Evolutionary conservation across 345 rosid species (phyloP).

Genomic region (Cardamine occulta): DNA sequence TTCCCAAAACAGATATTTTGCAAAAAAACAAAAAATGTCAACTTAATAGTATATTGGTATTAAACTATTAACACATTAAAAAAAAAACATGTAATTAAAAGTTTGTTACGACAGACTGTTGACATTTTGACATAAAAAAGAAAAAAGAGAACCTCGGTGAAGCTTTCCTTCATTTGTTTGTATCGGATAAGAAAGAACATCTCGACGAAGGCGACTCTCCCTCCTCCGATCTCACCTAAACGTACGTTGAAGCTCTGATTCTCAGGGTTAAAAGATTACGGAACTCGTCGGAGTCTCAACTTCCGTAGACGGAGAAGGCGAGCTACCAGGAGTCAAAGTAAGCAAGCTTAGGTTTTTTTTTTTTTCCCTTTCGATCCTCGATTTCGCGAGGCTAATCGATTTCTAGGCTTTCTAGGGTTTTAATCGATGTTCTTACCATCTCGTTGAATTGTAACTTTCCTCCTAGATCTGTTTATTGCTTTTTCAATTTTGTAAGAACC

Average conservation of each 20-base stretch:
- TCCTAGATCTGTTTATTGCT: slow-evolving; percentile 37
- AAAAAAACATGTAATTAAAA: background rate
- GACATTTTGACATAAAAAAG: background rate
- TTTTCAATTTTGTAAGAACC: slow-evolving; percentile 41
- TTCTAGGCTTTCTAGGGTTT: slow-evolving; percentile 23
- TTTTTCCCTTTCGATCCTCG: slow-evolving; percentile 36
- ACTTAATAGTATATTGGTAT: too few relatives aligned
- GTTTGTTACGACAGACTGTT: slow-evolving; percentile 24
- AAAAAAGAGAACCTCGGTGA: background rate
- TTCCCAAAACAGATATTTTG: background rate
- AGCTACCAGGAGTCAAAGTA: slow-evolving; percentile 37
- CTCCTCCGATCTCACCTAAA: slow-evolving; percentile 40
- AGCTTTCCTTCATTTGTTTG: background rate
- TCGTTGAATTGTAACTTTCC: slow-evolving; percentile 33
- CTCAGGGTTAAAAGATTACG: background rate
- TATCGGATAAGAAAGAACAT: slow-evolving; percentile 36
- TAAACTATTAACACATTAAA: background rate
- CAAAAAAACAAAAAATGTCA: background rate
- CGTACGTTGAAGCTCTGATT: slow-evolving; percentile 12
- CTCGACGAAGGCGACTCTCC: slow-evolving; percentile 34
- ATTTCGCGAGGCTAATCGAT: slow-evolving; percentile 22
- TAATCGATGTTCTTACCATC: slow-evolving; percentile 10
- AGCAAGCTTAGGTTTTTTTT: slow-evolving; percentile 38
- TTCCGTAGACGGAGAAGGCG: slow-evolving; percentile 9
- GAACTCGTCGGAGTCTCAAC: slow-evolving; percentile 18